phyloP scores from a whole-genome alignment of 2,329 filamentous ascomycete genomes.

The Phyllosticta paracitricarpa region DNA sequence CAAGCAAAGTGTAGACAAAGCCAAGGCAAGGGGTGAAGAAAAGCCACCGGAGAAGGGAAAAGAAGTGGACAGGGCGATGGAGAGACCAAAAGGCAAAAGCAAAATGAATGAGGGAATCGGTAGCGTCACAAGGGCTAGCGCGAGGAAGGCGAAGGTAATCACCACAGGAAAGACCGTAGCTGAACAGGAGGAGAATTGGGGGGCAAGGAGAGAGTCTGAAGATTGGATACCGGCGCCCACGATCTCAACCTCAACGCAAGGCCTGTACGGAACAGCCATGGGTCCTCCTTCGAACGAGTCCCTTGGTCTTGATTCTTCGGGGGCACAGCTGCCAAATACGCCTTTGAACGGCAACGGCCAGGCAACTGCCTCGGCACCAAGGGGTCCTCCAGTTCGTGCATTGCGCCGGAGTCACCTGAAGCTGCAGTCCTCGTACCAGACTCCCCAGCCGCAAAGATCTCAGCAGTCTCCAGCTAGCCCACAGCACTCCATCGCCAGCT shows the following conservation, averaged over 20 bases:
- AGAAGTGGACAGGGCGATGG: slow-evolving; percentile 13
- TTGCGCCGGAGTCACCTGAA: background rate
- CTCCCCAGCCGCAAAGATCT: slow-evolving; percentile 14
- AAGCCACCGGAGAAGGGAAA: slow-evolving; percentile 12
- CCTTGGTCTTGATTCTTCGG: slow-evolving; percentile 9
- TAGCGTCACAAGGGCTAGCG: slow-evolving; percentile 12
- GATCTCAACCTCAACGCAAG: slow-evolving; percentile 14
- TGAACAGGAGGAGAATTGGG: slow-evolving; percentile 21
- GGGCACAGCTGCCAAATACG: slow-evolving; percentile 13
- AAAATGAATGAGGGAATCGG: slow-evolving; percentile 19
- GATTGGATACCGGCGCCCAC: slow-evolving; percentile 27
- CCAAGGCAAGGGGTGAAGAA: slow-evolving; percentile 43
- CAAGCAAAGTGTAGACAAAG: slow-evolving; percentile 37
- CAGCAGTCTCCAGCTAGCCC: slow-evolving; percentile 15
- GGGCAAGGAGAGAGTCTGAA: slow-evolving; percentile 16
- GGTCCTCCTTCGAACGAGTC: background rate
- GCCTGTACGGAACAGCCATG: background rate
- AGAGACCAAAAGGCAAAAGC: slow-evolving; percentile 14
- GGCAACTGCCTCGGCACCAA: slow-evolving; percentile 4
- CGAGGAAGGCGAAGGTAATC: slow-evolving; percentile 14
- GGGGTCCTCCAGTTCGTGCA: background rate
- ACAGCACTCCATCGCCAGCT: slow-evolving; percentile 21
- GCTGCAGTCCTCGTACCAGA: slow-evolving; percentile 18
- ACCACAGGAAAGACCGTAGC: slow-evolving; percentile 11
- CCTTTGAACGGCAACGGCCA: background rate